Evolutionary conservation across 1,139 yeast genomes (phyloP).

Genomic region (Pichia sp.): DNA sequence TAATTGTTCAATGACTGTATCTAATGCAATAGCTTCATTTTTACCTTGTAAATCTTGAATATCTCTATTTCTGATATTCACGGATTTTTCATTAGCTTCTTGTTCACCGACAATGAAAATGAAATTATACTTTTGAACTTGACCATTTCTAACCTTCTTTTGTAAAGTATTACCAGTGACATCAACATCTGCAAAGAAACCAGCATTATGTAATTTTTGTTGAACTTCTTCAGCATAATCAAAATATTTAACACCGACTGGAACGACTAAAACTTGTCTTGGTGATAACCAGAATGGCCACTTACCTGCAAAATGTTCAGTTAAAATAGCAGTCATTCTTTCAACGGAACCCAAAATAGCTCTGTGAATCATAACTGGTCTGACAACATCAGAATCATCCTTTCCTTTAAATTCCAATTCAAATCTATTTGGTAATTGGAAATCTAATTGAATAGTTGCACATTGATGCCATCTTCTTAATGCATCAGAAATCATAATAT

Average conservation of each 20-base stretch:
- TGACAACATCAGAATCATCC: conserved; percentile 42
- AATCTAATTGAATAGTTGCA: conserved; percentile 92
- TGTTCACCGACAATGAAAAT: conserved; percentile 95
- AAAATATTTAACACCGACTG: conserved; percentile 88
- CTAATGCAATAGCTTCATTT: conserved; percentile 73
- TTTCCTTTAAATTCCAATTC: conserved; percentile 77
- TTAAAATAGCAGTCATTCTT: conserved; percentile 95
- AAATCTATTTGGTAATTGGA: conserved; percentile 86
- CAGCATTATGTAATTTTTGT: conserved; percentile 56
- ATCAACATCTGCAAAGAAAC: conserved; percentile 89
- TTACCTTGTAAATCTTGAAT: conserved; percentile 80
- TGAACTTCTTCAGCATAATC: conserved; percentile 82
- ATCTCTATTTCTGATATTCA: conserved; percentile 91
- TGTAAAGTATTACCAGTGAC: conserved; percentile 89
- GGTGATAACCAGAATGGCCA: conserved; percentile 99
- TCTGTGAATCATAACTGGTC: conserved; percentile 98
- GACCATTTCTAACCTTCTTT: conserved; percentile 95
- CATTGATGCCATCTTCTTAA: conserved; percentile 83
- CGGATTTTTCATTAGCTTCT: conserved; percentile 70
- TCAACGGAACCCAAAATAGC: conserved; percentile 97
- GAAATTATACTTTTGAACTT: conserved; percentile 85
- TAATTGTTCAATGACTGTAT: conserved; percentile 63
- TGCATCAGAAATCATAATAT: conserved; percentile 78
- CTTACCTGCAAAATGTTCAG: conserved; percentile 95
- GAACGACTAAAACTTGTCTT: conserved; percentile 89